A percentile compares a stretch with the other conserved stretches of the same genome.
phyloP scores from a whole-genome alignment of 2,329 filamentous ascomycete genomes.

The Trichoderma sp. region DNA sequence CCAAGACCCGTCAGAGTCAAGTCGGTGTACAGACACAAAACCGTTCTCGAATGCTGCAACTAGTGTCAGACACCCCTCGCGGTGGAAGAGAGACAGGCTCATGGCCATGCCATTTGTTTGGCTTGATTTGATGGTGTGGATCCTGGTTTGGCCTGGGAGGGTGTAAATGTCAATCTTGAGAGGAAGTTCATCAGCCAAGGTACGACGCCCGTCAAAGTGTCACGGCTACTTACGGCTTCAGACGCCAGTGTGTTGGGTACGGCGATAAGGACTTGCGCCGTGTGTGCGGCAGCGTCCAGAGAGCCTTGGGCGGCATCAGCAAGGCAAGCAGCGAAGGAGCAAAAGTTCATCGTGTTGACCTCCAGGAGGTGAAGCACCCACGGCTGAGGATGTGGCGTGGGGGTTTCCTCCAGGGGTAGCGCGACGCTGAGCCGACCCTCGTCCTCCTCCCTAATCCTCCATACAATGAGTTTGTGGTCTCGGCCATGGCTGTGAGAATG shows the following conservation, averaged over 20 bases:
- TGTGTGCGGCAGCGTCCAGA: conserved; percentile 32
- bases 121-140: conserved; percentile 57
- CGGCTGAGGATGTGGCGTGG: conserved; percentile 61
- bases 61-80: conserved; percentile 58
- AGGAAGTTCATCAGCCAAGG: neutral
- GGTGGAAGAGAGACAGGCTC: conserved; percentile 67
- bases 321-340: conserved; percentile 70
- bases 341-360: conserved; percentile 96
- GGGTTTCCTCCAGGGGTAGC: conserved; percentile 68
- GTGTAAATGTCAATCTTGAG: conserved; percentile 78
- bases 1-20: conserved; percentile 49
- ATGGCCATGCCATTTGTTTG: conserved; percentile 80
- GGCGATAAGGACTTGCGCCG: conserved; percentile 64
- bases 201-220: neutral
- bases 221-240: conserved; percentile 59
- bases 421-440: conserved; percentile 66
- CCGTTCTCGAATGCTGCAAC: conserved; percentile 86
- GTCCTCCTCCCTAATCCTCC: conserved; percentile 67
- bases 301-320: conserved; percentile 35
- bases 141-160: conserved; percentile 72
- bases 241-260: conserved; percentile 77
- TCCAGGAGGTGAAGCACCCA: conserved; percentile 84
- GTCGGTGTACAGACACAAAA: conserved; percentile 65
- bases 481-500: conserved; percentile 75
- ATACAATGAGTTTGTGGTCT: conserved; percentile 83